phyloP scores from a whole-genome alignment of 768 basidiomycete species.

The Auriscalpium microsporum region DNA sequence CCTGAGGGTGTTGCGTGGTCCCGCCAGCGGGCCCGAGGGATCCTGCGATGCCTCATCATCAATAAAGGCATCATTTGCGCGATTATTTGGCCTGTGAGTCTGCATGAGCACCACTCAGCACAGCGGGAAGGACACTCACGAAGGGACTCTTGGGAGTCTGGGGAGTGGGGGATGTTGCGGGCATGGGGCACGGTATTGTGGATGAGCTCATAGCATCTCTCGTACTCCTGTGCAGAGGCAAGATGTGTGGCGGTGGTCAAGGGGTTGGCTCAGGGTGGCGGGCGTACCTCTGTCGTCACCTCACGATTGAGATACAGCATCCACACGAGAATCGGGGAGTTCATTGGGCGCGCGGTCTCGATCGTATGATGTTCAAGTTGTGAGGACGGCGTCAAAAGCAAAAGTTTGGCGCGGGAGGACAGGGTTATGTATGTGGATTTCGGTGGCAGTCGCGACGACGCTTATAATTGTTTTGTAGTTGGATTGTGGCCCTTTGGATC shows the following conservation, averaged over 20 bases:
- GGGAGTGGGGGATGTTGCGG: slow-evolving; percentile 40
- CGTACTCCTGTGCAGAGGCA: slow-evolving; percentile 52
- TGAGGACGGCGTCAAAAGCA: not conserved
- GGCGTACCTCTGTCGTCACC: slow-evolving; percentile 49
- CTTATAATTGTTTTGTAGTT: too few relatives aligned
- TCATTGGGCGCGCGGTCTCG: slow-evolving; percentile 22
- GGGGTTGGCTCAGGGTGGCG: not conserved
- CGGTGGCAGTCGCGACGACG: too few relatives aligned
- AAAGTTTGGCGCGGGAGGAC: not conserved
- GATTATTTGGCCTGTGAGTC: slow-evolving; percentile 52
- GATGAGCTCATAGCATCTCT: slow-evolving; percentile 53
- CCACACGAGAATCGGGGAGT: slow-evolving; percentile 70
- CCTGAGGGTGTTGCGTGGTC: slow-evolving; percentile 52
- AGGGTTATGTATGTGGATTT: not conserved
- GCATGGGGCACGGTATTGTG: slow-evolving; percentile 53
- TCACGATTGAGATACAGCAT: slow-evolving; percentile 73
- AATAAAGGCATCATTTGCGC: slow-evolving; percentile 69
- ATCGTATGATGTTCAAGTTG: not conserved
- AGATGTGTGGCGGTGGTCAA: slow-evolving; percentile 7
- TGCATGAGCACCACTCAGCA: not conserved
- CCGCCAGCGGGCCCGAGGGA: slow-evolving; percentile 67
- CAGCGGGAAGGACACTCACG: slow-evolving; percentile 36
- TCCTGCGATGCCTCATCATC: slow-evolving; percentile 80
- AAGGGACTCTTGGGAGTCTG: slow-evolving; percentile 53
- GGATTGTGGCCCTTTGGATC: too few relatives aligned